phyloP scores from a whole-genome alignment of 2,329 filamentous ascomycete species.

The Ceratocystis cacaofunesta region DNA sequence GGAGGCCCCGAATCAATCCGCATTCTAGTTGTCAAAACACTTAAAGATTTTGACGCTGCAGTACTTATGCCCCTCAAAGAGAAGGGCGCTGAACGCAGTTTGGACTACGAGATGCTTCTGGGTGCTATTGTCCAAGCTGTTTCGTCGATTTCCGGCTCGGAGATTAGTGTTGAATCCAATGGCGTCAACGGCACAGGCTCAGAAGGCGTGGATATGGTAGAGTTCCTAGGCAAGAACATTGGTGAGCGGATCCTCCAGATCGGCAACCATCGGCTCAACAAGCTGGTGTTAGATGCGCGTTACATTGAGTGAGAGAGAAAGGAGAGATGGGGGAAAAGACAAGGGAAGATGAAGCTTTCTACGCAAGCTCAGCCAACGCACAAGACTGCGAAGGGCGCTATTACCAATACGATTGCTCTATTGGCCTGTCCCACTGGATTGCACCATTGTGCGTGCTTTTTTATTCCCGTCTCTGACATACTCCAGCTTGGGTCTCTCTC shows the following conservation, averaged over 20 bases:
- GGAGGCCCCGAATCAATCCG: conserved; percentile 50
- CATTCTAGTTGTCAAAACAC: conserved; percentile 40
- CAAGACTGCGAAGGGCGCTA: neutral
- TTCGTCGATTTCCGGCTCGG: conserved; percentile 28
- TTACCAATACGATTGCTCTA: too few relatives aligned
- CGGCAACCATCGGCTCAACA: conserved; percentile 34
- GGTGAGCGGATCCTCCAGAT: conserved; percentile 34
- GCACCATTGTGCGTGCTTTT: too few relatives aligned
- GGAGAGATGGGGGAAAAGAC: neutral
- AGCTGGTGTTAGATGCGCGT: conserved; percentile 39
- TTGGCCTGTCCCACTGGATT: too few relatives aligned
- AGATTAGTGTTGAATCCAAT: conserved; percentile 18
- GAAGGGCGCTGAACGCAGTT: conserved; percentile 30
- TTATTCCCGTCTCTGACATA: too few relatives aligned
- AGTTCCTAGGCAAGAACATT: conserved; percentile 41
- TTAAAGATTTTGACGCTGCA: conserved; percentile 37
- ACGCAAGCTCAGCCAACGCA: neutral
- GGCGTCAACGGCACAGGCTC: conserved; percentile 17
- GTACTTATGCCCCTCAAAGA: conserved; percentile 41
- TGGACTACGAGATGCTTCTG: conserved; percentile 42
- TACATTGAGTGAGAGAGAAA: conserved; percentile 29
- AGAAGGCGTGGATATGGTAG: conserved; percentile 33
- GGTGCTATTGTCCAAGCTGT: conserved; percentile 42
- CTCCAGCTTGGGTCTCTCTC: too few relatives aligned
- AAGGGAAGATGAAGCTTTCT: neutral